Conservation (phyloP, 23 red algal species). For the Gracilariopsis chorda region DNA sequence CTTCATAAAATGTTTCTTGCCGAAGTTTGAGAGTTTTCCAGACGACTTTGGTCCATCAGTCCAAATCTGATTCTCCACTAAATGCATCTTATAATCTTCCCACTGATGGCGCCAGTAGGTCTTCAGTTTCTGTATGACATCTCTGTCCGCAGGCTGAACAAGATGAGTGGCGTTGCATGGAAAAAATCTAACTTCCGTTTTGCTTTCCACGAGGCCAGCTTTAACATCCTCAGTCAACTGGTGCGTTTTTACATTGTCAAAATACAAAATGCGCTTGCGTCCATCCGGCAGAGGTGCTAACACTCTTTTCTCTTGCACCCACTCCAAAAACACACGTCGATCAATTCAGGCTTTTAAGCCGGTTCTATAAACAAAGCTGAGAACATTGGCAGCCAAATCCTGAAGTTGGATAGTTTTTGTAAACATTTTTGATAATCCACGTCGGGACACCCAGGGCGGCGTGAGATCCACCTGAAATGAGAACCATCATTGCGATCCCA, state of each 20-base stretch:
- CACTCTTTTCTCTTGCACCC: neutral
- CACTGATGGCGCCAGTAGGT: neutral
- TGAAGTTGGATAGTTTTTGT: neutral
- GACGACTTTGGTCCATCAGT: neutral
- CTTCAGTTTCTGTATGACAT: slow-evolving; percentile 20
- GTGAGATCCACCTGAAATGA: neutral
- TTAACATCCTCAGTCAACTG: neutral
- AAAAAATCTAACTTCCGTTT: neutral
- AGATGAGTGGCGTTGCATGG: neutral
- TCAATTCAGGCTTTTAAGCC: neutral
- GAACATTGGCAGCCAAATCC: neutral
- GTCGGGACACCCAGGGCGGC: neutral
- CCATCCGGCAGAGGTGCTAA: neutral
- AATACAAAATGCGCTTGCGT: neutral
- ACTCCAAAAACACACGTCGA: neutral
- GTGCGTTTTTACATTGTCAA: neutral
- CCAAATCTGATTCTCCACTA: neutral
- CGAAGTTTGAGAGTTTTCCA: neutral
- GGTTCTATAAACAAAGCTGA: neutral
- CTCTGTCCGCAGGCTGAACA: neutral
- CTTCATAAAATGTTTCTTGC: neutral
- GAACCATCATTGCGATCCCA: neutral
- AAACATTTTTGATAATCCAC: neutral
- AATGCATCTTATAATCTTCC: neutral
- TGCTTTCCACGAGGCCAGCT: neutral